Evolutionary conservation across 176 grass and related monocot genomes (phyloP), one percentile per base, ranked within the genome.

Genomic region (Elaeis guineensis): DNA sequence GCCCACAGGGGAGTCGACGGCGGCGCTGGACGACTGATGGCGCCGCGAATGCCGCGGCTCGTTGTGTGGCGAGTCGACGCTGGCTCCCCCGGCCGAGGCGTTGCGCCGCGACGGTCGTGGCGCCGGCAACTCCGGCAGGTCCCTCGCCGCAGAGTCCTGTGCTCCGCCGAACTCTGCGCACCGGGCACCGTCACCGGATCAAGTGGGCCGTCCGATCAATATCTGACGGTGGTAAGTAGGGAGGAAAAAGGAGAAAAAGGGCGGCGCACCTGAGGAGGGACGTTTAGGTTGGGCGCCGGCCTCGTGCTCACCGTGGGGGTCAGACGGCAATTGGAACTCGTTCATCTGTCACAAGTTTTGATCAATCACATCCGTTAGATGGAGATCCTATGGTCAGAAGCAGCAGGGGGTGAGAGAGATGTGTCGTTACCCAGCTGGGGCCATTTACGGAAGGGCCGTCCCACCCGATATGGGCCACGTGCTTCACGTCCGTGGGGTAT

Each of bases 381-480:
- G 49, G 48, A 53, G 23, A 25, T 29, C 17, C 1, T 1, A 19
- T 26, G 5, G 54, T 19, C 1, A 67, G 32, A 35, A 35, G 32
- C 6, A 35, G 32, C 30, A 9, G 30, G 30, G 30, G 2, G 30
- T 35, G 30, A 2, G 32, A 35, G 6, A 9, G 7, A 35, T 1
- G 1, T 29, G 25, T 28, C 11, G 16, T 69, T 81, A 95, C 86
- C 86, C 86, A 90, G 76, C 59, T 78, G 21, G 90, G 90, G 20
- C 70, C 56, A 28, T 65, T 74, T 66, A 66, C 79, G 74, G 61
- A 75, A 53, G 55, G 14, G 74, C 69, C 80, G 70, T 95, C 90
- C 86, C 86, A 95, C 71, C 90, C 90, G 49, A 95, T 86, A 70
- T 95, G 90, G 25, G 90, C 86, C 63, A 95, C 86, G 73, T 95